Evolutionary conservation across 2,329 filamentous ascomycete species (phyloP).

Genomic region (Rhytidhysteron rufulum): DNA sequence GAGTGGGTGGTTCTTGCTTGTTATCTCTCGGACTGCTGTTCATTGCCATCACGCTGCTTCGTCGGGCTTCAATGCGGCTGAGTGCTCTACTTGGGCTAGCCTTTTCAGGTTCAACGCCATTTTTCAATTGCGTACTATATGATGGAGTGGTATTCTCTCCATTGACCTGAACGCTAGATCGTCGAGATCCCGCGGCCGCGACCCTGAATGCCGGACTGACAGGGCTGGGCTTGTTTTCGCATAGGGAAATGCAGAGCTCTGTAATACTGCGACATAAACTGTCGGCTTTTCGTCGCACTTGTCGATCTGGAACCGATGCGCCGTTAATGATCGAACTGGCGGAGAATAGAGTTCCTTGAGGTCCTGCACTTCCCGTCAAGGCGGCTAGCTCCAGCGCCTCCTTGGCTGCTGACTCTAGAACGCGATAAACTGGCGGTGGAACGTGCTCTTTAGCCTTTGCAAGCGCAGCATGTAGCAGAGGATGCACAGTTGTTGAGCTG

Average conservation of each 20-base stretch:
- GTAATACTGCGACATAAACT: slow-evolving; percentile 89
- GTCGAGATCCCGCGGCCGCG: slow-evolving; percentile 20
- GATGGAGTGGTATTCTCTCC: slow-evolving; percentile 26
- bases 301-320: slow-evolving; percentile 65
- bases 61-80: slow-evolving; percentile 44
- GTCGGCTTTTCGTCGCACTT: slow-evolving; percentile 85
- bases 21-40: slow-evolving; percentile 27
- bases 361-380: slow-evolving; percentile 70
- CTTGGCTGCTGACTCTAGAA: slow-evolving; percentile 73
- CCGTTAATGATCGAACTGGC: slow-evolving; percentile 63
- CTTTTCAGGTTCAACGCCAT: slow-evolving; percentile 34
- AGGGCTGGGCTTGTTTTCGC: slow-evolving; percentile 33
- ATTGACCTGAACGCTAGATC: slow-evolving; percentile 34
- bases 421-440: slow-evolving; percentile 67
- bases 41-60: slow-evolving; percentile 28
- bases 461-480: slow-evolving; percentile 75
- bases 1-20: slow-evolving; percentile 18
- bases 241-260: slow-evolving; percentile 81
- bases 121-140: slow-evolving; percentile 11
- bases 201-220: slow-evolving; percentile 27
- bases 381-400: slow-evolving; percentile 78
- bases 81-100: slow-evolving; percentile 34
- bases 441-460: slow-evolving; percentile 71
- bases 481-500: slow-evolving; percentile 60
- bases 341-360: slow-evolving; percentile 59